Base-by-base conservation (phyloP, 306 rosid species). In the Potentilla sterilis region DNA sequence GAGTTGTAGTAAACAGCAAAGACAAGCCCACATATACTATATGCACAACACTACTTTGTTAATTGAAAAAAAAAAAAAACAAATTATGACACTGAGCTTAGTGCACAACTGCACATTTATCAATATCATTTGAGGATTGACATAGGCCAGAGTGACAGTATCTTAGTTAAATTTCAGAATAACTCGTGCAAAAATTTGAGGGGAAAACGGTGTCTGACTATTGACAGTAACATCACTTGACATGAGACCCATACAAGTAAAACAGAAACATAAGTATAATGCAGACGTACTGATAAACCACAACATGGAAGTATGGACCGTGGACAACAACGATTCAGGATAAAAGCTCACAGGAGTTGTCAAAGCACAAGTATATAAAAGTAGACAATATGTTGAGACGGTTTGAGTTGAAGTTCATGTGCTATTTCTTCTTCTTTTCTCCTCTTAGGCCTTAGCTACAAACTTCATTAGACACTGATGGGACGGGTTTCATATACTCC, bases 391-490 rank as follows among this genome's bases (percentile, higher is more conserved):
- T 47, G 52, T 47, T 47, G 19, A 47, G 52, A 47, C 28, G 28
- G 28, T 28, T 87, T 87, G 80, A 93, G 86, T 49, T 91, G 92
- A 69, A 88, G 96, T 83, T 88, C 97, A n/a, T 96, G 98, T 66
- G 92, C 97, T 74, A 91, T 91, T 28, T 15, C 97, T 91, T 83
- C 92, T 64, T 85, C 32, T 55, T 85, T 87, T 91, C n/a, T 91
- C 97, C 83, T 87, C 98, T 85, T 51, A 51, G 3, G 57, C 57
- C 88, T 89, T 16, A 51, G 84, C 79, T 79, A 86, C 97, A 89
- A 76, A 91, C 97, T 74, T 91, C 97, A 79, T 91, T 88, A 82
- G 97, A 91, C 77, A 91, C 98, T 2, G 97, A 89, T 32, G 98
- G 89, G 59, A 91, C 66, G 2, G 96, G 80, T 91, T 89, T 37